A percentile compares a stretch with the other conserved stretches of the same genome.
Conservation (phyloP, 441 rosid species). For the Pelargonium australe region DNA sequence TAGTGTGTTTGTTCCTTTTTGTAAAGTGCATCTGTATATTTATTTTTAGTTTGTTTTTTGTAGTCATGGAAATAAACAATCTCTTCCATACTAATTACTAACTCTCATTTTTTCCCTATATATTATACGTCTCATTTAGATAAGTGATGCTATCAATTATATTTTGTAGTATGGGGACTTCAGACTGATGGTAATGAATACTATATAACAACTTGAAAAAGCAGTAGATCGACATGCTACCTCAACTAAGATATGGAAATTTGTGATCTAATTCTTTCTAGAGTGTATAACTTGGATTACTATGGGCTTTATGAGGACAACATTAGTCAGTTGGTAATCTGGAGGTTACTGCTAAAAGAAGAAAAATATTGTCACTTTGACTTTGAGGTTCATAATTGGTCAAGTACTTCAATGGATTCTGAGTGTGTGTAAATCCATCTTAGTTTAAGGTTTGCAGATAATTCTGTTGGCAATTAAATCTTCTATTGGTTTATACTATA, state of each 20-base stretch:
- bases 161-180: not conserved
- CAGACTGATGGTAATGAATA: not conserved
- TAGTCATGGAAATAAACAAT: not conserved
- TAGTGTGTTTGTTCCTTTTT: not conserved
- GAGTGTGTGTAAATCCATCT: not conserved
- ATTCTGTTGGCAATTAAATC: not conserved
- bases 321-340: not conserved
- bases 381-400: not conserved
- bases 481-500: not conserved
- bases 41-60: not conserved
- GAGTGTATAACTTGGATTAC: not conserved
- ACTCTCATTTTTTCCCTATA: not conserved
- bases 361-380: not conserved
- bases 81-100: not conserved
- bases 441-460: not conserved
- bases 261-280: not conserved
- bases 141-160: not conserved
- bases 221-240: not conserved
- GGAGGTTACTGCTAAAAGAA: not conserved
- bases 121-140: not conserved
- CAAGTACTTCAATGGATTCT: too few relatives aligned
- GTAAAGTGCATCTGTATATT: not conserved
- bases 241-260: not conserved
- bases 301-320: not conserved
- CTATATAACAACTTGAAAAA: not conserved